Evolutionary conservation across 2,329 filamentous ascomycete genomes (phyloP), one percentile per base, ranked within the genome.

Genomic region (Aspergillus alliaceus): DNA sequence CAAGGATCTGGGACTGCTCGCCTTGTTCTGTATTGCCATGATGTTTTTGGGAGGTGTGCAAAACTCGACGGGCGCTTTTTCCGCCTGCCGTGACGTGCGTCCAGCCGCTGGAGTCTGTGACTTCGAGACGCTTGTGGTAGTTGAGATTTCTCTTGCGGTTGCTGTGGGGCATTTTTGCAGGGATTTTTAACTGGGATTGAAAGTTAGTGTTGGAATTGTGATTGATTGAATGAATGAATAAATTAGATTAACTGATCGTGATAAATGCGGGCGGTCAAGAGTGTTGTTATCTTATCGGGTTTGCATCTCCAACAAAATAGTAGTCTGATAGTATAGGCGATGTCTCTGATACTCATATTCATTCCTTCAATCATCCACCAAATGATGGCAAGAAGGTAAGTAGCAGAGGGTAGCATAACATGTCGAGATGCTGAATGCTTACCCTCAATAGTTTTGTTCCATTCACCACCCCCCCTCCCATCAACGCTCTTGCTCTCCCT

Each of bases 61-160:
- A 46, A 34, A 62, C 62, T 32, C 69, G 69, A 48, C 67, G 66
- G 40, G 66, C 69, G 50, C 37, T 51, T 46, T 67, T 69, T 52
- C 56, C 60, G 56, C 54, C 64, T 32, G 66, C 75, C 20, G 72
- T 72, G 58, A 79, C 69, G 61, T 78, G 76, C 24, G 77, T 78
- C 77, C 77, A 79, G 66, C 77, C 76, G 48, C 75, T 66, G 22
- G 68, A 56, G 62, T 75, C 75, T 51, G 70, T 72, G 53, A 77
- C 60, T 66, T 75, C 60, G 42, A 72, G 63, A 35, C 73, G 73
- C 61, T 75, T 77, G 46, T 67, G 59, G 57, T 55, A 54, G 24
- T 32, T 40, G 47, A 18, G 27, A 54, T 39, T 20, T 61, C 66
- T 72, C 52, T 64, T 66, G 31, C 71, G 70, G 3, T 64, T 61